Evolutionary conservation across 208 protist species (phyloP).

Genomic region (Leishmania major): DNA sequence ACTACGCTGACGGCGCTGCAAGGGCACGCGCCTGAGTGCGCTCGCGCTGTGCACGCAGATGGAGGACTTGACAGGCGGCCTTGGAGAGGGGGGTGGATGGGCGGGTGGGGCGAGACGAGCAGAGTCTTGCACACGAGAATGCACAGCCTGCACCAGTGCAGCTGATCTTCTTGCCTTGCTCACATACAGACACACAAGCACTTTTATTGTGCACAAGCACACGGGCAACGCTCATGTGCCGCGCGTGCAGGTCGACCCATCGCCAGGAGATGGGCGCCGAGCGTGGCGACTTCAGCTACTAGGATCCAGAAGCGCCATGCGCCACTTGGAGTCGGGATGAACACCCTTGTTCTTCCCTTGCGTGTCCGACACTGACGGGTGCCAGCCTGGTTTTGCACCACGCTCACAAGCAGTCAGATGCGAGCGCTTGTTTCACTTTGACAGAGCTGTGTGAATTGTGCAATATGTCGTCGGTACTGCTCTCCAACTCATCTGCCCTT

Average conservation of each 20-base stretch:
- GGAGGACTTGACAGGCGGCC: neutral
- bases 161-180: neutral
- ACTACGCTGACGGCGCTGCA: slow-evolving; percentile 6
- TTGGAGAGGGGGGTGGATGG: neutral
- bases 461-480: neutral
- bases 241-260: neutral
- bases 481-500: neutral
- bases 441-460: neutral
- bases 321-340: neutral
- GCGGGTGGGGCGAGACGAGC: neutral
- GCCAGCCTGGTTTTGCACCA: neutral
- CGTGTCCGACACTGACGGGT: neutral
- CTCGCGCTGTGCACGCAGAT: neutral
- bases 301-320: neutral
- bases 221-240: neutral
- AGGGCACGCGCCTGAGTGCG: neutral
- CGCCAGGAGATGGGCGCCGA: neutral
- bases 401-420: neutral
- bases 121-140: neutral
- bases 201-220: too few species aligned
- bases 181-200: neutral
- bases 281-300: neutral
- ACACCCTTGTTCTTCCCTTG: neutral
- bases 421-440: neutral
- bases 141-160: neutral